phyloP scores from a whole-genome alignment of 139 green algal species.

The Axilococcus clingmanii region DNA sequence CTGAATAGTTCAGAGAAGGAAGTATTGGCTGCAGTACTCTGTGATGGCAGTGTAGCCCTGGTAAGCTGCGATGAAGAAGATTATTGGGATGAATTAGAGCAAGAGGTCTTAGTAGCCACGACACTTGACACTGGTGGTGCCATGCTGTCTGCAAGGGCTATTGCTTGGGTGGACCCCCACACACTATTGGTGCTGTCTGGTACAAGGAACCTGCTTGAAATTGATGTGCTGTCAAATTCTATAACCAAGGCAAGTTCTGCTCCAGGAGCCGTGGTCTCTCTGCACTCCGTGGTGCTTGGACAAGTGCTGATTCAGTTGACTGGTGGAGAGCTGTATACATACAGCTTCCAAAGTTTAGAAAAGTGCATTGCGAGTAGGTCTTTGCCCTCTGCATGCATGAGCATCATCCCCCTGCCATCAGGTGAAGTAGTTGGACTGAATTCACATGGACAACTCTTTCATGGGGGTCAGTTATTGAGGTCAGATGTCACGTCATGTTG shows the following conservation, averaged over 20 bases:
- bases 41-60: slow-evolving; percentile 44
- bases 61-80: slow-evolving; percentile 39
- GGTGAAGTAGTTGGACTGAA: slow-evolving; percentile 44
- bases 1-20: not conserved
- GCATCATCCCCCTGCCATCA: slow-evolving; percentile 7
- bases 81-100: slow-evolving; percentile 61
- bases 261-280: too few species aligned
- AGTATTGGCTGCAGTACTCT: slow-evolving; percentile 27
- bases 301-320: too few species aligned
- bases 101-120: too few species aligned
- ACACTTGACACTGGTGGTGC: too few species aligned
- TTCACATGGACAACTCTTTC: slow-evolving; percentile 41
- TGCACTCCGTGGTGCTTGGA: too few species aligned
- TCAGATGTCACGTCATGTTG: slow-evolving; percentile 48
- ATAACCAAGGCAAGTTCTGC: too few species aligned
- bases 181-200: not conserved
- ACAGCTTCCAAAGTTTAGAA: too few species aligned
- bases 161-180: not conserved
- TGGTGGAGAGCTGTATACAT: too few species aligned
- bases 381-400: slow-evolving; percentile 9
- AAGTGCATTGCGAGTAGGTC: too few species aligned
- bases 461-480: slow-evolving; percentile 32
- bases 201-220: not conserved
- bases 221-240: slow-evolving; percentile 1
- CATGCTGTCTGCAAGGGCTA: not conserved